These are phyloP conservation scores for Apophysomyces variabilis DNA, from an alignment of 371 early-diverging fungal genomes.

Conservation along the genomic window DNA sequence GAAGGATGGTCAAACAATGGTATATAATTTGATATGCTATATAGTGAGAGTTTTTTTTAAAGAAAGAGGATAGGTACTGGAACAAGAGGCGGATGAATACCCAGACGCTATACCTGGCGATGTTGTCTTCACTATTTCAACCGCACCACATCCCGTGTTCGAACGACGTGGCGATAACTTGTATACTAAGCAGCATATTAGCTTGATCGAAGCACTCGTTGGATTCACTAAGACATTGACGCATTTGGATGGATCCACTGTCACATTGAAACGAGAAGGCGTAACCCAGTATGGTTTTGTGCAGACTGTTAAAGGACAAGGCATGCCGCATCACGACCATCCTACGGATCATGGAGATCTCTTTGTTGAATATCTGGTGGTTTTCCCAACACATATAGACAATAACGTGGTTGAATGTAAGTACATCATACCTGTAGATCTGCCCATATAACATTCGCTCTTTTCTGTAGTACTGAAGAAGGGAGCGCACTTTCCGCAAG, in stretches of 20 bases:
- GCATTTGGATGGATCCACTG: conserved; percentile 82
- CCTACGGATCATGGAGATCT: conserved; percentile 81
- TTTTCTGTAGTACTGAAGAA: conserved; percentile 23
- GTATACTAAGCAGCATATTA: conserved; percentile 81
- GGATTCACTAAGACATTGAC: conserved; percentile 84
- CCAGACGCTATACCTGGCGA: conserved; percentile 92
- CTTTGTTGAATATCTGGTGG: conserved; percentile 86
- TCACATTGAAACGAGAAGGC: conserved; percentile 64
- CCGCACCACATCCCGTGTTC: conserved; percentile 81
- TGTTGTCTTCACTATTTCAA: conserved; percentile 81
- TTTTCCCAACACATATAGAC: conserved; percentile 77
- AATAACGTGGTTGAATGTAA: conserved; percentile 44
- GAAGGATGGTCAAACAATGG: conserved; percentile 78
- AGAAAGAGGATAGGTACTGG: not conserved
- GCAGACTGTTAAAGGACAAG: conserved; percentile 81
- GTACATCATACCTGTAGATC: not conserved
- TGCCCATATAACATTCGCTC: not conserved
- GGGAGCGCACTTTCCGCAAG: conserved; percentile 27
- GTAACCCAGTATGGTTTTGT: conserved; percentile 76
- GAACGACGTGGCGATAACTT: conserved; percentile 85
- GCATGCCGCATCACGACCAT: conserved; percentile 76
- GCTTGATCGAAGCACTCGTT: conserved; percentile 83
- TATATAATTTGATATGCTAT: conserved; percentile 22
- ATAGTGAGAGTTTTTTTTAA: not conserved
- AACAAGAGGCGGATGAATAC: conserved; percentile 83